These are phyloP conservation scores for Dendrocalamus sinicus DNA, from an alignment of 176 grass and related monocot species.

Conservation along the genomic window DNA sequence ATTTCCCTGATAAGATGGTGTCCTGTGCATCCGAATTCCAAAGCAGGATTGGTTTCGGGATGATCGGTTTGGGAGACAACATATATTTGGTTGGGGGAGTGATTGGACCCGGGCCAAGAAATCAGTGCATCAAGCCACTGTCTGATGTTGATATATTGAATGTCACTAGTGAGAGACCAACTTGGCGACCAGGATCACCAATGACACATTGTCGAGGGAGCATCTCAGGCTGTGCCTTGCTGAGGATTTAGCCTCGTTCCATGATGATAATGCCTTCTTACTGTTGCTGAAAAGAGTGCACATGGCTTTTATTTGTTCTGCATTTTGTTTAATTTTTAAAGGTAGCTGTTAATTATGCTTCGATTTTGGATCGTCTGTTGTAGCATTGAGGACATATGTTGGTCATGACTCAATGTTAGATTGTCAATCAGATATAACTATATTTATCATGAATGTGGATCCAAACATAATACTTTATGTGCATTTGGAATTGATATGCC, in stretches of 20 bases:
- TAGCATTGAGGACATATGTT: conserved; percentile 31
- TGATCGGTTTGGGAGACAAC: conserved; percentile 75
- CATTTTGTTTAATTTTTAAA: conserved; percentile 42
- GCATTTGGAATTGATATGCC: conserved; percentile 14
- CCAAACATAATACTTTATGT: background rate
- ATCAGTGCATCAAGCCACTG: conserved; percentile 89
- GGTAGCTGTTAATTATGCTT: conserved; percentile 35
- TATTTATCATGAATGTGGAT: conserved; percentile 37
- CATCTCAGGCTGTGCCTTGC: conserved; percentile 80
- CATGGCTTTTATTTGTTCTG: conserved; percentile 30
- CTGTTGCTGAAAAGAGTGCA: conserved; percentile 25
- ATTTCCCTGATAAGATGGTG: conserved; percentile 80
- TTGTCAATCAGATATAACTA: conserved; percentile 26
- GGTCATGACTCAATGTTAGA: conserved; percentile 11
- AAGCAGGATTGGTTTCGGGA: conserved; percentile 90
- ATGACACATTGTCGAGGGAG: conserved; percentile 88
- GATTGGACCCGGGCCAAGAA: conserved; percentile 88
- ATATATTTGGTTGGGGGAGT: conserved; percentile 93
- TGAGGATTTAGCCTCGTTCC: conserved; percentile 67
- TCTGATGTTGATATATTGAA: conserved; percentile 93
- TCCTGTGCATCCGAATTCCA: conserved; percentile 87
- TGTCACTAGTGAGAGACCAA: conserved; percentile 73
- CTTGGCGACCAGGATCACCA: conserved; percentile 75
- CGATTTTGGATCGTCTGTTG: conserved; percentile 18
- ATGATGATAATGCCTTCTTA: background rate